Base-by-base conservation (phyloP, 306 rosid genomes). In the Acacia melanoxylon region DNA sequence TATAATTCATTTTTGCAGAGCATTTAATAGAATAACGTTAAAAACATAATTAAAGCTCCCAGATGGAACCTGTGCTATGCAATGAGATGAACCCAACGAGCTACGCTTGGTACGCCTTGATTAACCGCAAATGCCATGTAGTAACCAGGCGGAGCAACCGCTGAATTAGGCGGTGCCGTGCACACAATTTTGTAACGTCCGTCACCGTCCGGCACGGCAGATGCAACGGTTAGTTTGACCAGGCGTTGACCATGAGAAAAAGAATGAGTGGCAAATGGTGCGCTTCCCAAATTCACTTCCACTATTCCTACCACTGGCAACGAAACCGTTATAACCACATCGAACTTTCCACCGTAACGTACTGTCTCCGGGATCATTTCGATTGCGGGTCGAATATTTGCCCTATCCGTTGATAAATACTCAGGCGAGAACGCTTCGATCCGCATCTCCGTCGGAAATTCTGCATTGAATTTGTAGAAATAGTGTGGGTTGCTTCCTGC, bases 31-130 rank as follows among this genome's bases (percentile, higher is more conserved):
- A 49, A 65, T 35, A 1, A 68, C 10, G 13, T 11, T 10, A 4
- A 3, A 4, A 68, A 68, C 48, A 37, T 4, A 31, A 14, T 48
- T 3, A 3, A 31, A 25, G 68, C 68, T 61, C 37, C 17, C 2
- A 11, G 68, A 24, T 12, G 35, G 2, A 16, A 25, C 69, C 9
- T 59, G 56, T 4, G 1, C 45, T 49, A n/a, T 6, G 70, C 78
- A 49, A 72, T 62, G 40, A 92, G 31, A 72, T 88, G 97, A 16
- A 94, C 74, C 98, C 98, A 92, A 17, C 92, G 89, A 0, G 98
- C 97, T 2, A 92, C 87, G 27, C 98, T 92, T 24, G 97, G 97
- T 87, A 94, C 98, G 71, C 95, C 97, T 35, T 94, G 97, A 41
- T 94, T 94, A 15, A 94, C 94, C 0, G 97, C 91, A 5, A 94